Evolutionary conservation across 371 early-diverging fungal genomes (phyloP).

Genomic region (Saksenaea oblongispora): DNA sequence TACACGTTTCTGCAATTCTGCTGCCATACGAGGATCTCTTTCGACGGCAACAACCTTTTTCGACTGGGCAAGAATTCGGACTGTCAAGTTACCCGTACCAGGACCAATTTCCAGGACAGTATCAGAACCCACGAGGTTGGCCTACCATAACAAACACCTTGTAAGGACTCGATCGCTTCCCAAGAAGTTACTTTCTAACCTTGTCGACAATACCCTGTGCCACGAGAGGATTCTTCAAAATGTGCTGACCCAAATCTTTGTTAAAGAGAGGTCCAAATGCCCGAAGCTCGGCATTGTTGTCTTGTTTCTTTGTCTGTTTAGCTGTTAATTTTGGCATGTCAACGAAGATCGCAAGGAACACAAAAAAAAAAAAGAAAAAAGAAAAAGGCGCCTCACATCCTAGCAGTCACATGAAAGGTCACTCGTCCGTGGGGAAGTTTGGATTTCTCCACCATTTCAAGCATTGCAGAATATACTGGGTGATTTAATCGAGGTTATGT

Average conservation of each 20-base stretch:
- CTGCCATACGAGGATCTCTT: slow-evolving; percentile 97
- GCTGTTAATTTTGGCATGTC: slow-evolving; percentile 50
- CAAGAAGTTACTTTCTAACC: no score
- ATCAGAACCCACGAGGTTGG: slow-evolving; percentile 91
- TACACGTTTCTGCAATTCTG: slow-evolving; percentile 97
- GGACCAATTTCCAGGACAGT: slow-evolving; percentile 99
- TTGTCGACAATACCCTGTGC: slow-evolving; percentile 98
- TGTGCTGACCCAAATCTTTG: slow-evolving; percentile 99
- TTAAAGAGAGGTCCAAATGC: slow-evolving; percentile 91
- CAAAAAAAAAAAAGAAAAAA: slow-evolving; percentile 4
- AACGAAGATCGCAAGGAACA: background rate
- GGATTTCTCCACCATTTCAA: no score
- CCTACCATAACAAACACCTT: slow-evolving; percentile 48
- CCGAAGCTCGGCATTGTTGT: slow-evolving; percentile 41
- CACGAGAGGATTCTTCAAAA: slow-evolving; percentile 98
- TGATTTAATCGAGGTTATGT: no score
- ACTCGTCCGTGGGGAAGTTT: no score
- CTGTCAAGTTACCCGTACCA: slow-evolving; percentile 99
- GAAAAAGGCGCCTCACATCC: background rate
- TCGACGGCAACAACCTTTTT: slow-evolving; percentile 97
- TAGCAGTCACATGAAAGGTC: no score
- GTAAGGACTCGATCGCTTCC: no score
- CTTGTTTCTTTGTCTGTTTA: slow-evolving; percentile 40
- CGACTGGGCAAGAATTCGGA: slow-evolving; percentile 92
- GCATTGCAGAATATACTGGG: no score